Conservation (phyloP, 306 rosid species). For the Lathyrus oleraceus region DNA sequence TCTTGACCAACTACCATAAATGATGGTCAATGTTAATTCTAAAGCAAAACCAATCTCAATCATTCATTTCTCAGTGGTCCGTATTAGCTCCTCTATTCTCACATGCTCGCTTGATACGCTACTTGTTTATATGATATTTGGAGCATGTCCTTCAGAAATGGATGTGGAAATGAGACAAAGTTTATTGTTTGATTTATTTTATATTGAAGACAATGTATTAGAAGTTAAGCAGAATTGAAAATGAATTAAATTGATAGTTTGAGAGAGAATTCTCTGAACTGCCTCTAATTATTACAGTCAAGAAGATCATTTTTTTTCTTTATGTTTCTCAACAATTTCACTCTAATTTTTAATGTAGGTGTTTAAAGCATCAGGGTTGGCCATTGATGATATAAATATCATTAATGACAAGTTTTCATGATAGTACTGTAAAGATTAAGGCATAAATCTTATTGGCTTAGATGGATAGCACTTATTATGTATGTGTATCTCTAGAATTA, state of each 20-base stretch:
- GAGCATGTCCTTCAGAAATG: background rate
- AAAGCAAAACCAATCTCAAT: background rate
- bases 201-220: slow-evolving; percentile 6
- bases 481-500: too few species aligned
- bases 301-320: too few species aligned
- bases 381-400: too few species aligned
- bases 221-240: background rate
- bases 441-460: too few species aligned
- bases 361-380: too few species aligned
- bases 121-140: background rate
- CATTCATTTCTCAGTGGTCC: too few species aligned
- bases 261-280: background rate
- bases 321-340: too few species aligned
- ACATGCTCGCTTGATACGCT: background rate
- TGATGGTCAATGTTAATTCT: background rate
- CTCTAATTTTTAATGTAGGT: too few species aligned
- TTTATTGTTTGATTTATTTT: slow-evolving; percentile 14
- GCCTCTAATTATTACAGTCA: too few species aligned
- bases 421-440: too few species aligned
- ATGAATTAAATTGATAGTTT: background rate
- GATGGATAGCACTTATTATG: too few species aligned
- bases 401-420: too few species aligned
- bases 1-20: slow-evolving; percentile 1
- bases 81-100: background rate
- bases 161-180: slow-evolving; percentile 13